A percentile compares a stretch with the other conserved stretches of the same genome.
phyloP scores from a whole-genome alignment of 768 basidiomycete species.

The Kwoniella sp. region DNA sequence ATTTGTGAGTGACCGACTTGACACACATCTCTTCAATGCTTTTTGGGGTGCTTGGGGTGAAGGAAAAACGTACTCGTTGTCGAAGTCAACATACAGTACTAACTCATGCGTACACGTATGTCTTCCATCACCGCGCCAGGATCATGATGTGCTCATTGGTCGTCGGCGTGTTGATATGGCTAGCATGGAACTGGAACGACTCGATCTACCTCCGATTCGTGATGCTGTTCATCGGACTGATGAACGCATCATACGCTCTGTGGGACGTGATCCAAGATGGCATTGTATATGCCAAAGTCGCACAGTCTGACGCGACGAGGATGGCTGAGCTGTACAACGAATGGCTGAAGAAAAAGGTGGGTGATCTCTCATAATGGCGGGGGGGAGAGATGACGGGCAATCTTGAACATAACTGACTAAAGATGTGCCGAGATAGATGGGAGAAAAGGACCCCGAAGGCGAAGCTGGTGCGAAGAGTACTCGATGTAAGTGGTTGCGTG shows the following conservation, averaged over 20 bases:
- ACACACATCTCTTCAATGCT: no score
- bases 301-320: conserved; percentile 29
- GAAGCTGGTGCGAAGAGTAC: conserved; percentile 1
- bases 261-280: conserved; percentile 45
- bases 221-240: conserved; percentile 43
- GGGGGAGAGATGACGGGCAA: no score
- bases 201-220: conserved; percentile 44
- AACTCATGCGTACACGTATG: no score
- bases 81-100: background rate
- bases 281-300: conserved; percentile 23
- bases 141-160: conserved; percentile 21
- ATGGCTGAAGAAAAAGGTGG: conserved; percentile 1
- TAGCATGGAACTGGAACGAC: conserved; percentile 36
- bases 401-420: no score
- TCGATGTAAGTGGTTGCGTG: conserved; percentile 17
- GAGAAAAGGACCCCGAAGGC: background rate
- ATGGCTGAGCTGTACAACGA: conserved; percentile 29
- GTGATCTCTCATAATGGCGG: no score
- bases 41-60: no score
- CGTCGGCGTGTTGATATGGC: conserved; percentile 12
- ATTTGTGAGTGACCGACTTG: conserved; percentile 13
- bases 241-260: conserved; percentile 41
- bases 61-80: no score
- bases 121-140: background rate
- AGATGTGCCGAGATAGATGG: background rate